Evolutionary conservation across 2,329 filamentous ascomycete genomes (phyloP).

Genomic region (Coniochaeta prunicola): DNA sequence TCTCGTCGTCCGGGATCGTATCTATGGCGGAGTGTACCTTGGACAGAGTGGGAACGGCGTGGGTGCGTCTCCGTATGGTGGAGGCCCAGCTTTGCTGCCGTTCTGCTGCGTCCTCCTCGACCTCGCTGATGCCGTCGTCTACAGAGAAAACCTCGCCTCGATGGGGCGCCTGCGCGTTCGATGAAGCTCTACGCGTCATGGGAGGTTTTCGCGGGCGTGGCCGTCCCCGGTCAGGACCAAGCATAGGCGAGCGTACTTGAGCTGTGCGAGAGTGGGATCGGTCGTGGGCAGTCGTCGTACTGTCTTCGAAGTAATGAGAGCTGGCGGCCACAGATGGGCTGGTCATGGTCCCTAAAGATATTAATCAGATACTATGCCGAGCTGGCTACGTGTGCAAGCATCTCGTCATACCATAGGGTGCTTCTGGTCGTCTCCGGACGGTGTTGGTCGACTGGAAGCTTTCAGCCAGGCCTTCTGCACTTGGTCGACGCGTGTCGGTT

Average conservation of each 20-base stretch:
- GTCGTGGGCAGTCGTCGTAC: conserved; percentile 25
- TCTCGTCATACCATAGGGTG: conserved; percentile 41
- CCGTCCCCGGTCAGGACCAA: conserved; percentile 40
- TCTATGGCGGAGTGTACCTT: conserved; percentile 21
- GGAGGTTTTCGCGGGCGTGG: conserved; percentile 62
- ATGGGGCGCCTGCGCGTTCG: conserved; percentile 62
- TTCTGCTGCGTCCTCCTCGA: conserved; percentile 58
- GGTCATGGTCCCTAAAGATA: conserved; percentile 23
- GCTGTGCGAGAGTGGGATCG: conserved; percentile 27
- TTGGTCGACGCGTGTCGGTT: conserved; percentile 39
- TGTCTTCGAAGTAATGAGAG: conserved; percentile 7
- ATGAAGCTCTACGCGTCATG: conserved; percentile 67
- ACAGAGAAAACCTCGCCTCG: conserved; percentile 84
- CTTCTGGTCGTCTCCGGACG: conserved; percentile 48
- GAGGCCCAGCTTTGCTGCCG: conserved; percentile 33
- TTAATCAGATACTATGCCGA: neutral
- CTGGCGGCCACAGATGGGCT: conserved; percentile 19
- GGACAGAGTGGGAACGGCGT: conserved; percentile 20
- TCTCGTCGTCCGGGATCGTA: conserved; percentile 11
- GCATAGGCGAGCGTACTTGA: conserved; percentile 34
- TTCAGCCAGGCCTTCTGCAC: conserved; percentile 28
- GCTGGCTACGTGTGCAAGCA: neutral
- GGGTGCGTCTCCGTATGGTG: conserved; percentile 30
- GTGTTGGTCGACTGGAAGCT: conserved; percentile 54
- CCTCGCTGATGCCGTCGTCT: conserved; percentile 78